Conservation (phyloP, 140 eudicot genomes). For the Senecio squalidus region DNA sequence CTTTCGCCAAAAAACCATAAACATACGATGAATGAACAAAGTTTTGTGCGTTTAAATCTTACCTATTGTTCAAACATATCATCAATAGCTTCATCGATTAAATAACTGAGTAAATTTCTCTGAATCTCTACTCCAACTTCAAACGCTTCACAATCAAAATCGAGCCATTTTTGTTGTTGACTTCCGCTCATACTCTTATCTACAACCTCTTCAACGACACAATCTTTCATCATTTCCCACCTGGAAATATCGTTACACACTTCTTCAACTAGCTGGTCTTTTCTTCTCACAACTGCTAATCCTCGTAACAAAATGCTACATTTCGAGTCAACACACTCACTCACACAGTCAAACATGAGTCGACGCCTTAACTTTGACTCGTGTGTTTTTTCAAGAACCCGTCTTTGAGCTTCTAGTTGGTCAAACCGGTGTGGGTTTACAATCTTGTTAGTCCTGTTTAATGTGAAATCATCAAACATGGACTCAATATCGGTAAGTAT, state of each 20-base stretch:
- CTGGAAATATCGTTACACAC: slow-evolving; percentile 43
- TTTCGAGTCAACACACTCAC: slow-evolving; percentile 61
- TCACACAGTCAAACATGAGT: slow-evolving; percentile 71
- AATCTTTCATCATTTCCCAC: slow-evolving; percentile 53
- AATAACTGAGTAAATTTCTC: slow-evolving; percentile 35
- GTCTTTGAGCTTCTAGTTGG: slow-evolving; percentile 44
- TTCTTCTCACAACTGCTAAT: slow-evolving; percentile 36
- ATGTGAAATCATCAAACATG: slow-evolving; percentile 59
- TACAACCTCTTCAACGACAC: slow-evolving; percentile 78
- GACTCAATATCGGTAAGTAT: slow-evolving; percentile 41
- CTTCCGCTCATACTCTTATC: slow-evolving; percentile 73
- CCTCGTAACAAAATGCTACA: slow-evolving; percentile 56
- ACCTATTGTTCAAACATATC: slow-evolving; percentile 38
- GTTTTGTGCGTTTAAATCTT: not conserved
- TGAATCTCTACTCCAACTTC: slow-evolving; percentile 61
- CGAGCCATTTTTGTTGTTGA: slow-evolving; percentile 53
- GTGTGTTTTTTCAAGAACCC: slow-evolving; percentile 11
- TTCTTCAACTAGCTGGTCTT: slow-evolving; percentile 53
- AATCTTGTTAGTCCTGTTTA: slow-evolving; percentile 48
- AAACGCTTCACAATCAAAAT: slow-evolving; percentile 46
- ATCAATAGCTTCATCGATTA: slow-evolving; percentile 51
- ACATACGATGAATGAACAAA: not conserved
- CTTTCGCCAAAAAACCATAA: not conserved
- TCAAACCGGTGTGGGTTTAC: slow-evolving; percentile 57
- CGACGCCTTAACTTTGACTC: slow-evolving; percentile 29